Base-by-base conservation (phyloP, 768 basidiomycete genomes). In the Kwoniella sp. region DNA sequence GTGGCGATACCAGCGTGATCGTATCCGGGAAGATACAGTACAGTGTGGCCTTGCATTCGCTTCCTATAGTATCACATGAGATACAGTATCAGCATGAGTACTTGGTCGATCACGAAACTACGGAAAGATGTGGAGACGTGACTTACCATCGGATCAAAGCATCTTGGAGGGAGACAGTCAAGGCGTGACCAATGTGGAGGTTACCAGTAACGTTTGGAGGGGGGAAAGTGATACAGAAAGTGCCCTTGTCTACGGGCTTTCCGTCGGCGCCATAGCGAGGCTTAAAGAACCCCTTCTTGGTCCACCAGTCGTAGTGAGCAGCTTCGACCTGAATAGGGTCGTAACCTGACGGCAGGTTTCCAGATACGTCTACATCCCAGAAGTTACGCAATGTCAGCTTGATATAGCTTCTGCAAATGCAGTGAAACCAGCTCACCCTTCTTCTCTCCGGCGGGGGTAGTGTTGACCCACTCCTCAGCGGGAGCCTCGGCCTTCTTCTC, bases 261-360 rank as follows among this genome's bases (percentile, higher is more conserved):
- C 87, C 88, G 55, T 88, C 84, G 0, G 83, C 74, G 19, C 68
- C 59, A 67, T 68, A 79, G 1, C 61, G 57, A 2, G 95, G 92
- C 69, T 87, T 86, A 86, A 95, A 96, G 83, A 88, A 95, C 3
- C 92, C 94, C 73, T 92, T 85, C 2, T 86, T 85, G 37, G 87
- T 83, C 95, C 95, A 97, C 96, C 96, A 98, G 72, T 95, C 92
- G 72, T 98, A 98, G 92, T 96, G 97, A 1, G 92, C 88, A 0
- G 93, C 84, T 77, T 98, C 95, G 63, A 98, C 90, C 33, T 90
- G 90, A 68, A 90, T 88, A 8, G 96, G 95, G 79, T 98, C 93
- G 82, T 98, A 99, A 2, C 90, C 91, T n/a, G 85, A 83, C 17
- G 90, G 85, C 90, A 99, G 95, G 2, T 91, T 88, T 64, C 87